A percentile compares a stretch with the other conserved stretches of the same genome.
These are phyloP conservation scores for Colletotrichum neosansevieriae DNA, from an alignment of 2,329 filamentous ascomycete species.

Conservation along the genomic window DNA sequence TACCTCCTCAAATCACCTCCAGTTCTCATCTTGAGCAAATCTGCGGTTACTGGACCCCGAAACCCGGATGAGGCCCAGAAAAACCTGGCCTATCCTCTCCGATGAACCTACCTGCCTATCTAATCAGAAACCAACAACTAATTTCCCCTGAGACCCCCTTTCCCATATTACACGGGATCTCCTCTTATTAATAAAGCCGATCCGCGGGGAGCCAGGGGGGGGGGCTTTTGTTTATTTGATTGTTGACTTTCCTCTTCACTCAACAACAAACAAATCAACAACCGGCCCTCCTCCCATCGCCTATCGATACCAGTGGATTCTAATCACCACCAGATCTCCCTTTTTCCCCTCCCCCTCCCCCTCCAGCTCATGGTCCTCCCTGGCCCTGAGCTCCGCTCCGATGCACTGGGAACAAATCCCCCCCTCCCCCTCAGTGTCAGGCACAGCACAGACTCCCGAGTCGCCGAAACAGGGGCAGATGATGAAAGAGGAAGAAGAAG, in stretches of 20 bases:
- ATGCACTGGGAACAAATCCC: background rate
- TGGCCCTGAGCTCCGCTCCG: background rate
- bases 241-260: slow-evolving; percentile 12
- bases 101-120: background rate
- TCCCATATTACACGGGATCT: slow-evolving; percentile 12
- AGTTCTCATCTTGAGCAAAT: slow-evolving; percentile 8
- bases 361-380: slow-evolving; percentile 4
- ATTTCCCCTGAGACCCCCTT: background rate
- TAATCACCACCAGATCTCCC: background rate
- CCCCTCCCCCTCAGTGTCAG: background rate
- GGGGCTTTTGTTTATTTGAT: slow-evolving; percentile 21
- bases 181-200: slow-evolving; percentile 4
- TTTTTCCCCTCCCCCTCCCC: slow-evolving; percentile 3
- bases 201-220: too few species aligned
- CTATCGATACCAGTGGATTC: slow-evolving; percentile 31
- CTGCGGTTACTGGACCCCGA: slow-evolving; percentile 18
- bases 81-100: background rate
- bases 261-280: slow-evolving; percentile 6
- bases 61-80: slow-evolving; percentile 18
- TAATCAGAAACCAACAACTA: background rate
- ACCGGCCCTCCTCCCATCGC: slow-evolving; percentile 2
- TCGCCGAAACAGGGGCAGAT: background rate
- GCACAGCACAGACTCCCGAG: slow-evolving; percentile 36
- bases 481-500: background rate
- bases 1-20: slow-evolving; percentile 22